Evolutionary conservation across 2,329 filamentous ascomycete genomes (phyloP).

Genomic region (Xenosphaeropsis pyriputrescens): DNA sequence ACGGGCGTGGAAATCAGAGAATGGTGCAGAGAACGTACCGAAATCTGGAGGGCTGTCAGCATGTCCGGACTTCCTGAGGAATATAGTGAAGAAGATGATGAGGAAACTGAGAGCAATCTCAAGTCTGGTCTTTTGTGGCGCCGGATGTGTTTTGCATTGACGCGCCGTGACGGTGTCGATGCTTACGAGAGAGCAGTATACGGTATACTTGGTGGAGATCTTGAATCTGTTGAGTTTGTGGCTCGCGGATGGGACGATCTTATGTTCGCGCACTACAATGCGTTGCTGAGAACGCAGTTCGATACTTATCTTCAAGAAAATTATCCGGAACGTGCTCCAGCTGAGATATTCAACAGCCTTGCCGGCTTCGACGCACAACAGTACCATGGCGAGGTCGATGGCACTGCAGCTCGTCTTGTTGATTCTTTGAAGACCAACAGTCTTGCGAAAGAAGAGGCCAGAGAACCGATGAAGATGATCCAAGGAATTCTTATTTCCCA

Average conservation of each 20-base stretch:
- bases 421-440: constrained; percentile 40
- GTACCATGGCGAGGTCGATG: constrained; percentile 39
- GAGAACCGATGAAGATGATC: constrained; percentile 55
- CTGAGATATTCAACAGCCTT: constrained; percentile 41
- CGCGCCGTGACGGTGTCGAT: constrained; percentile 54
- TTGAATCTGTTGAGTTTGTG: constrained; percentile 60
- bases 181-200: constrained; percentile 84
- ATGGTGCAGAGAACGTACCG: constrained; percentile 75
- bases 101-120: constrained; percentile 25
- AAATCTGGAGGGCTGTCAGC: constrained; percentile 78
- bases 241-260: constrained; percentile 75
- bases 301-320: constrained; percentile 50
- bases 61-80: constrained; percentile 59
- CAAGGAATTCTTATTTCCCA: constrained; percentile 62
- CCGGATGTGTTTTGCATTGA: constrained; percentile 59
- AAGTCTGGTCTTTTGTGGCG: constrained; percentile 52
- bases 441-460: constrained; percentile 41
- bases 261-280: constrained; percentile 78
- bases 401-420: constrained; percentile 43
- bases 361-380: constrained; percentile 49
- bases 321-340: constrained; percentile 35
- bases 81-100: constrained; percentile 26
- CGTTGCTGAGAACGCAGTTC: constrained; percentile 68
- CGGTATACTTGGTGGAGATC: constrained; percentile 75
- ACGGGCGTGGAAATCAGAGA: constrained; percentile 60